Evolutionary conservation across 2,329 filamentous ascomycete species (phyloP), one percentile per base, ranked within the genome.

Genomic region (Colletotrichum lentis): DNA sequence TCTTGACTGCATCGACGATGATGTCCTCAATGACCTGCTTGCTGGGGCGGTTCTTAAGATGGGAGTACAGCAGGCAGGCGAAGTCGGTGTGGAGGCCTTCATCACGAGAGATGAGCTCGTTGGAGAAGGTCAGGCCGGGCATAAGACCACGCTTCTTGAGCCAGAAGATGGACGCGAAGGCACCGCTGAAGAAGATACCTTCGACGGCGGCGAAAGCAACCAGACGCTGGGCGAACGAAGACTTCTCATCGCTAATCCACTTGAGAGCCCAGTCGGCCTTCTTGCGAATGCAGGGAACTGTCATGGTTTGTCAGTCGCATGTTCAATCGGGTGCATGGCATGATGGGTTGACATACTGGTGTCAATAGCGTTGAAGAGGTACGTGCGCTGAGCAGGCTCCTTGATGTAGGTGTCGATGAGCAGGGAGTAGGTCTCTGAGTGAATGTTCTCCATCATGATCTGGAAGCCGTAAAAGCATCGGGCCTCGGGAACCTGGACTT

Each of bases 371-470:
- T 99, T 97, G 85, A 99, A 98, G 66, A 99, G 91, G 80, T 98
- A 94, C 70, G 88, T 91, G 74, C 93, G 90, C 85, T 99, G 95
- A 79, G 92, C 91, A 71, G 93, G 92, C 85, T 99, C 96, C 87
- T 96, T 97, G 84, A 99, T 97, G 82, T 99, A 99, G 71, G 95
- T 97, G 81, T 99, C 96, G 79, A 99, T 99, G 78, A 99, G 90
- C 43, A 99, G 90, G 22, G 95, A 98, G 88, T 99, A 99, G 62
- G 96, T 99, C 85, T 99, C 96, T 18, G 96, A 97, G 88, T 99
- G 96, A 77, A 99, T 97, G 85, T 99, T 99, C 87, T 99, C 96
- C 93, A 99, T 98, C 96, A 99, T 99, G 85, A 98, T 98, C 85
- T 99, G 96, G 88, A 99, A 99, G 72, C 96, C 96, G 81, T 99